A percentile compares a stretch with the other conserved stretches of the same genome.
Evolutionary conservation across 1,284 basidiomycete genomes (phyloP).

Genomic region (Mycena citricolor): DNA sequence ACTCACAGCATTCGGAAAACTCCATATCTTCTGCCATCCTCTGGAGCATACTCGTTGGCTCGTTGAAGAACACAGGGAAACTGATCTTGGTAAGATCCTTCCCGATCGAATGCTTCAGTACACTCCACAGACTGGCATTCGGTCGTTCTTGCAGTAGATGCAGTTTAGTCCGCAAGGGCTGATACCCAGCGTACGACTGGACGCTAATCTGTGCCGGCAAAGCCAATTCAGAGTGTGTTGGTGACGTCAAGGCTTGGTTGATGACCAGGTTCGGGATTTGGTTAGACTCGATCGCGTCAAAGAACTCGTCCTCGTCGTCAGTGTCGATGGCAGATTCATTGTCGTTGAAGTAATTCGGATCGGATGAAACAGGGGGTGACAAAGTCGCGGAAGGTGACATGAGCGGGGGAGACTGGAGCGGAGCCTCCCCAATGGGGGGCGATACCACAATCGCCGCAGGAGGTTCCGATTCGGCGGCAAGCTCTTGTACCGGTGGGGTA

Average conservation of each 20-base stretch:
- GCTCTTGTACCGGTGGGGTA: not conserved
- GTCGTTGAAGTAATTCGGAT: conserved; percentile 11
- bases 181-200: conserved; percentile 71
- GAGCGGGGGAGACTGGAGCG: conserved; percentile 1
- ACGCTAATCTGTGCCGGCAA: conserved; percentile 36
- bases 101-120: conserved; percentile 94
- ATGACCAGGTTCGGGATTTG: conserved; percentile 75
- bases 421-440: conserved; percentile 2
- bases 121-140: conserved; percentile 91
- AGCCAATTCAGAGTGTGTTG: conserved; percentile 28
- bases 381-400: conserved; percentile 23
- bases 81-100: conserved; percentile 96
- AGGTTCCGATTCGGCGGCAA: not conserved
- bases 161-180: conserved; percentile 62
- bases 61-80: conserved; percentile 97
- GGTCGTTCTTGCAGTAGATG: conserved; percentile 84
- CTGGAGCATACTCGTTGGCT: conserved; percentile 94
- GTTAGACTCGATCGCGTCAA: conserved; percentile 91
- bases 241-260: conserved; percentile 53
- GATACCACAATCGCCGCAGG: not conserved
- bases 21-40: conserved; percentile 94
- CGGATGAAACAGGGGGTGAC: conserved; percentile 10
- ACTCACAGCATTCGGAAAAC: conserved; percentile 88
- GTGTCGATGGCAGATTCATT: conserved; percentile 45
- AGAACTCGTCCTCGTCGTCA: conserved; percentile 96